phyloP scores from a whole-genome alignment of 2,329 filamentous ascomycete genomes.

The Neonectria punicea region DNA sequence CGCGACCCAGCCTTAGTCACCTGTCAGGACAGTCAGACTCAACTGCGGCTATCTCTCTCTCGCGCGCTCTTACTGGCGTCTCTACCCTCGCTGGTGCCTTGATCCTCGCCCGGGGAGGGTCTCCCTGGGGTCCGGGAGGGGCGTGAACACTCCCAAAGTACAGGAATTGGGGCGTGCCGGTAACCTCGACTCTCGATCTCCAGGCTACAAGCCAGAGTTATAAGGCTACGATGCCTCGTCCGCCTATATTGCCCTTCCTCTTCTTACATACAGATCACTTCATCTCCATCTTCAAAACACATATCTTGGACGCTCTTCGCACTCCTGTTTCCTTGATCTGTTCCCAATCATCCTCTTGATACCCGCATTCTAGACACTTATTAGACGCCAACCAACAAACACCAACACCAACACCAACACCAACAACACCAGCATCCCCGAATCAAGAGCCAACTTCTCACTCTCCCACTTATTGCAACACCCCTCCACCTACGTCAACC shows the following conservation, averaged over 20 bases:
- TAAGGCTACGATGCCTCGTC: conserved; percentile 65
- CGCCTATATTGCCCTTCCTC: conserved; percentile 44
- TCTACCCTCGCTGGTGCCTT: conserved; percentile 46
- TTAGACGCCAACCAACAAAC: conserved; percentile 11
- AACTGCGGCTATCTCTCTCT: conserved; percentile 43
- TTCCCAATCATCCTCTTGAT: background rate
- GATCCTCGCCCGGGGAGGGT: conserved; percentile 34
- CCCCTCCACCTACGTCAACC: conserved; percentile 21
- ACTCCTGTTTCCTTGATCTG: conserved; percentile 36
- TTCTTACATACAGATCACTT: conserved; percentile 39
- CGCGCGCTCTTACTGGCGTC: conserved; percentile 42
- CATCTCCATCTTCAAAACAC: conserved; percentile 25
- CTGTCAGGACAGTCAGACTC: conserved; percentile 47
- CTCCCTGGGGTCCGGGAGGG: conserved; percentile 17
- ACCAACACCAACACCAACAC: conserved; percentile 11
- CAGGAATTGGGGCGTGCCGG: conserved; percentile 34
- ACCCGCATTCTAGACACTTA: conserved; percentile 11
- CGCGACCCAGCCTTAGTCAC: conserved; percentile 44
- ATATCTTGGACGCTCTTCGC: conserved; percentile 25
- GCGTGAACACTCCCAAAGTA: conserved; percentile 23
- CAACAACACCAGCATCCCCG: conserved; percentile 6
- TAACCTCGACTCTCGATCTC: conserved; percentile 37
- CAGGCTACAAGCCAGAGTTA: conserved; percentile 52
- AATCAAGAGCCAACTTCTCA: conserved; percentile 13
- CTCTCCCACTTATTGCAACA: conserved; percentile 14